These are phyloP conservation scores for Clarkia xantiana DNA, from an alignment of 345 rosid species.

Conservation along the genomic window DNA sequence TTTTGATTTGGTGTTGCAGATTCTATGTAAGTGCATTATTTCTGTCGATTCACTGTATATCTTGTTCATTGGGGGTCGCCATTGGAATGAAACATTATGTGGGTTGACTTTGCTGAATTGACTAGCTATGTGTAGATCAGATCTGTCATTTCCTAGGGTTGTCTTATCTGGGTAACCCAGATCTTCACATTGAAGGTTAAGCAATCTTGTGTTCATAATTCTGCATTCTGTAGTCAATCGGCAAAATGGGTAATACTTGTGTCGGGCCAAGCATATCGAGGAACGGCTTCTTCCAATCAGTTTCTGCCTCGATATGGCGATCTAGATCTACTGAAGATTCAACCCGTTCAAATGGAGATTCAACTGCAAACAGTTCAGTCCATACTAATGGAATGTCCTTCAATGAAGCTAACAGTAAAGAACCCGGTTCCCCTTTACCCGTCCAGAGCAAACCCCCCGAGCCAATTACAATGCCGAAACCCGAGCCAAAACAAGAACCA, in stretches of 20 bases:
- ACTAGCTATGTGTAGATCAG: not conserved
- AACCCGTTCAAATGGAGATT: constrained; percentile 15
- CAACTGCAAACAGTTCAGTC: not conserved
- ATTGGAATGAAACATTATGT: too few species aligned
- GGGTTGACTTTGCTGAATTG: constrained; percentile 4
- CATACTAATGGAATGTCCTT: constrained; percentile 22
- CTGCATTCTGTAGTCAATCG: constrained; percentile 3
- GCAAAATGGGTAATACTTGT: constrained; percentile 66
- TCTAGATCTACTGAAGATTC: constrained; percentile 42
- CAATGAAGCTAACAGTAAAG: constrained; percentile 19
- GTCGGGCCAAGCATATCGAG: constrained; percentile 60
- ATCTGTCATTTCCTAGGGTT: too few species aligned
- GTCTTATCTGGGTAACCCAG: not conserved
- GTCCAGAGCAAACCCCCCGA: constrained; percentile 68
- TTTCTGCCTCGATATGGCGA: constrained; percentile 69
- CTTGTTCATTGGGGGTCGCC: not conserved
- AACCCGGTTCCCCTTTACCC: constrained; percentile 33
- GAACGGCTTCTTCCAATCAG: constrained; percentile 64
- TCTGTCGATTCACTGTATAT: not conserved
- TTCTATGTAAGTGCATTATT: too few species aligned
- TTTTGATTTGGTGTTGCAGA: too few species aligned
- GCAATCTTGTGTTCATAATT: constrained; percentile 1
- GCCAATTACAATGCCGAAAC: constrained; percentile 35
- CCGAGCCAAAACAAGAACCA: constrained; percentile 17
- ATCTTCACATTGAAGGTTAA: constrained; percentile 1